These are phyloP conservation scores for Papiliotrema fonsecae DNA, from an alignment of 1,284 basidiomycete genomes.

Conservation along the genomic window DNA sequence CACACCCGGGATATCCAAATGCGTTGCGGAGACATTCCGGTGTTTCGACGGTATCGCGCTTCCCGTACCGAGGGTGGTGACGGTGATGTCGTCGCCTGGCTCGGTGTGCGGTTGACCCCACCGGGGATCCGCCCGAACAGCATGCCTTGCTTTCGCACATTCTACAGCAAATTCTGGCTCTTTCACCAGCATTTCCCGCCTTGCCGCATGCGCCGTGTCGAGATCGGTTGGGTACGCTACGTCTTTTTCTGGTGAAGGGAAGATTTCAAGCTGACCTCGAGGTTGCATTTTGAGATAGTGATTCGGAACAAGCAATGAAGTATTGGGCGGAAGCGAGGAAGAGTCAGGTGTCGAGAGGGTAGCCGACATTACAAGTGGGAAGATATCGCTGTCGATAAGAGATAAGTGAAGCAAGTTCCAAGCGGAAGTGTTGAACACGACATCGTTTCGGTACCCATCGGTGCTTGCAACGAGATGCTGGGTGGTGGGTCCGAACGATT, in stretches of 20 bases:
- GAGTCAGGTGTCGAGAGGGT: conserved; percentile 14
- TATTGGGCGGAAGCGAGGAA: conserved; percentile 51
- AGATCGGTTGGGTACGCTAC: background rate
- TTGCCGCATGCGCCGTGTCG: background rate
- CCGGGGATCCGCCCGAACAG: conserved; percentile 16
- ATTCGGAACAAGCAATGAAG: conserved; percentile 43
- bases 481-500: conserved; percentile 56
- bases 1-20: conserved; percentile 63
- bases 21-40: conserved; percentile 75
- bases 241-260: background rate
- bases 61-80: conserved; percentile 82
- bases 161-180: conserved; percentile 14
- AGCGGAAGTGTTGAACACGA: conserved; percentile 70
- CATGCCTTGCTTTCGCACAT: conserved; percentile 21
- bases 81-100: conserved; percentile 61
- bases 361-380: conserved; percentile 60
- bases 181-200: background rate
- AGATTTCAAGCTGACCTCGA: background rate
- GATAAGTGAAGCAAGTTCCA: conserved; percentile 67
- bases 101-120: conserved; percentile 1
- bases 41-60: conserved; percentile 79
- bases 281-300: conserved; percentile 2
- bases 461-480: conserved; percentile 67
- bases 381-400: conserved; percentile 67
- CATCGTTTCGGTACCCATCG: conserved; percentile 58